These are phyloP conservation scores for Lactarius trivialis DNA, from an alignment of 768 basidiomycete genomes.

Conservation along the genomic window DNA sequence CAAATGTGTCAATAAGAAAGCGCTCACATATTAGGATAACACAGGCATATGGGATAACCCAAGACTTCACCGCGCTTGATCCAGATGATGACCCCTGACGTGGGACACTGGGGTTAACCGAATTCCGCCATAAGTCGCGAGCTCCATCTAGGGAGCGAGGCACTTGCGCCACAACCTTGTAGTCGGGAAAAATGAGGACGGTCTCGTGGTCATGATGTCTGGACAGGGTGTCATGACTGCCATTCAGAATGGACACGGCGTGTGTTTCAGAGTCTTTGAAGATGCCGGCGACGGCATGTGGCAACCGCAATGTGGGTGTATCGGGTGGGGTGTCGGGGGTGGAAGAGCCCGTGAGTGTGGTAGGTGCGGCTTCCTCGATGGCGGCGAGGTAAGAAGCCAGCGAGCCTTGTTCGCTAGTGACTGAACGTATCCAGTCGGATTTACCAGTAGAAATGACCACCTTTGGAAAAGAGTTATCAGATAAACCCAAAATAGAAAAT, in stretches of 20 bases:
- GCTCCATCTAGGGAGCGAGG: slow-evolving; percentile 60
- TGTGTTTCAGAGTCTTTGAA: slow-evolving; percentile 50
- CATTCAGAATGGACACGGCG: slow-evolving; percentile 71
- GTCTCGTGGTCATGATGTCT: slow-evolving; percentile 60
- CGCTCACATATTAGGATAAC: slow-evolving; percentile 85
- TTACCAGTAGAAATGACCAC: slow-evolving; percentile 87
- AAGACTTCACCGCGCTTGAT: slow-evolving; percentile 52
- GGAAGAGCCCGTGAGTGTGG: background rate
- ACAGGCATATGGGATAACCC: slow-evolving; percentile 83
- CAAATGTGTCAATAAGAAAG: background rate
- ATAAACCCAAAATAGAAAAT: slow-evolving; percentile 1
- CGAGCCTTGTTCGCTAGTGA: slow-evolving; percentile 62
- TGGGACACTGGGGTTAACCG: slow-evolving; percentile 53
- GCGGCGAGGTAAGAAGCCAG: slow-evolving; percentile 55
- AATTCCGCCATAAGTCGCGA: slow-evolving; percentile 55
- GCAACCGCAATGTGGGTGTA: background rate
- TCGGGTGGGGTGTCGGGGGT: slow-evolving; percentile 23
- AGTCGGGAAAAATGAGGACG: slow-evolving; percentile 90
- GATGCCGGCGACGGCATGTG: slow-evolving; percentile 41
- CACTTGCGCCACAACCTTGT: slow-evolving; percentile 73
- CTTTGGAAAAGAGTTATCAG: slow-evolving; percentile 33
- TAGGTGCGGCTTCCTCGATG: slow-evolving; percentile 22
- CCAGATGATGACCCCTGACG: slow-evolving; percentile 40
- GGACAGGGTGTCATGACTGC: slow-evolving; percentile 71
- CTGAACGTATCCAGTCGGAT: slow-evolving; percentile 79